Evolutionary conservation across 148 eudicot genomes (phyloP).

Genomic region (Fagopyrum tataricum): DNA sequence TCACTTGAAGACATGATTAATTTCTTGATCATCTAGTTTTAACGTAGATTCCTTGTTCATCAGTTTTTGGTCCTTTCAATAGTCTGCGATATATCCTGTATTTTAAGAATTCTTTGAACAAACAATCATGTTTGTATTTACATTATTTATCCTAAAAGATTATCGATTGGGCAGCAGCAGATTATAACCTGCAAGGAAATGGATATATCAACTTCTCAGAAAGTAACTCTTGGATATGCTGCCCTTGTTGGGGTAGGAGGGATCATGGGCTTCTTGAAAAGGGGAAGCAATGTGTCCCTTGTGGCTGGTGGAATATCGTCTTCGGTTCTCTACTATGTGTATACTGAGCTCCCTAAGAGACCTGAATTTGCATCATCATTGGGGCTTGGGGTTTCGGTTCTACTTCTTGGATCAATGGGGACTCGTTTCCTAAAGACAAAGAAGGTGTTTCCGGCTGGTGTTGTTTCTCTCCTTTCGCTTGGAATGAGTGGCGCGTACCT

Average conservation of each 20-base stretch:
- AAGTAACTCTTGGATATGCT: slow-evolving; percentile 77
- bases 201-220: slow-evolving; percentile 69
- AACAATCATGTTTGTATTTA: too few species aligned
- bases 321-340: slow-evolving; percentile 43
- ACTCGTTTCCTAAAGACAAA: slow-evolving; percentile 71
- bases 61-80: too few species aligned
- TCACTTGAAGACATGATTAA: too few species aligned
- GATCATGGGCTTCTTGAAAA: slow-evolving; percentile 67
- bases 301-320: slow-evolving; percentile 74
- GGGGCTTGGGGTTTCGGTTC: slow-evolving; percentile 78
- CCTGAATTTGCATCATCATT: slow-evolving; percentile 70
- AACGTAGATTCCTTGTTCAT: too few species aligned
- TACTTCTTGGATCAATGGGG: slow-evolving; percentile 84
- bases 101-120: too few species aligned
- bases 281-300: slow-evolving; percentile 72
- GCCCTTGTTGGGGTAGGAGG: slow-evolving; percentile 81
- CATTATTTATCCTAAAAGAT: too few species aligned
- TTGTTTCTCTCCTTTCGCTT: slow-evolving; percentile 69
- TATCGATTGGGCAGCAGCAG: too few species aligned
- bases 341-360: slow-evolving; percentile 60
- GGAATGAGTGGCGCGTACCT: slow-evolving; percentile 76
- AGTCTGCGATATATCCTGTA: too few species aligned
- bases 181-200: not conserved
- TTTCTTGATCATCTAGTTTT: too few species aligned
- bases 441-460: slow-evolving; percentile 89